Evolutionary conservation across 805 yeast genomes (phyloP).

Genomic region (Wickerhamiella dianesei): DNA sequence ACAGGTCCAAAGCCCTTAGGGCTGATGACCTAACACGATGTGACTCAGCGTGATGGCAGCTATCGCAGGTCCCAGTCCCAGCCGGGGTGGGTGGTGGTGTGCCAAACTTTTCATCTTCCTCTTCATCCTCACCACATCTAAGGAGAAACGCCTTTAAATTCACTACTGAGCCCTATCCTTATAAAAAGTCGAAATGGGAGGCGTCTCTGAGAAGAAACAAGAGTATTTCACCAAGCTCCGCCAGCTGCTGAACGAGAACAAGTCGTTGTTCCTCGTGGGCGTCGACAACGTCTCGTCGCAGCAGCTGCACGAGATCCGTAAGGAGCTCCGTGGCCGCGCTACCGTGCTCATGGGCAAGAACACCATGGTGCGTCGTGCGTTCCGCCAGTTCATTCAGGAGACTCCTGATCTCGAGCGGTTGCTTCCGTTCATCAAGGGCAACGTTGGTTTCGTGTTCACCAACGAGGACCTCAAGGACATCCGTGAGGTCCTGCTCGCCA

Average conservation of each 20-base stretch:
- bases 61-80: no score
- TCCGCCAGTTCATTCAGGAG: slow-evolving; percentile 88
- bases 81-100: no score
- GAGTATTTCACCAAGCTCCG: slow-evolving; percentile 93
- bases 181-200: slow-evolving; percentile 95
- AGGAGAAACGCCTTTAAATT: slow-evolving; percentile 24
- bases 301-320: slow-evolving; percentile 99
- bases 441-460: slow-evolving; percentile 99
- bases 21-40: background rate
- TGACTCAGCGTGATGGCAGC: no score
- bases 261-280: slow-evolving; percentile 97
- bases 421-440: slow-evolving; percentile 91
- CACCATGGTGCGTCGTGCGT: slow-evolving; percentile 99
- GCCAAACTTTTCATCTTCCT: slow-evolving; percentile 1
- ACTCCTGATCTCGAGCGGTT: slow-evolving; percentile 93
- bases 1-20: slow-evolving; percentile 3
- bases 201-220: slow-evolving; percentile 92
- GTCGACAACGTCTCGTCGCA: slow-evolving; percentile 99
- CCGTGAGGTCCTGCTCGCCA: slow-evolving; percentile 76
- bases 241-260: slow-evolving; percentile 90
- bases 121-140: slow-evolving; percentile 1
- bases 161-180: slow-evolving; percentile 27
- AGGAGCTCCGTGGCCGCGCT: slow-evolving; percentile 86
- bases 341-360: slow-evolving; percentile 99
- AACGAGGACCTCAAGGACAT: slow-evolving; percentile 82